phyloP scores from a whole-genome alignment of 768 basidiomycete species.

The Mycena indigotica region DNA sequence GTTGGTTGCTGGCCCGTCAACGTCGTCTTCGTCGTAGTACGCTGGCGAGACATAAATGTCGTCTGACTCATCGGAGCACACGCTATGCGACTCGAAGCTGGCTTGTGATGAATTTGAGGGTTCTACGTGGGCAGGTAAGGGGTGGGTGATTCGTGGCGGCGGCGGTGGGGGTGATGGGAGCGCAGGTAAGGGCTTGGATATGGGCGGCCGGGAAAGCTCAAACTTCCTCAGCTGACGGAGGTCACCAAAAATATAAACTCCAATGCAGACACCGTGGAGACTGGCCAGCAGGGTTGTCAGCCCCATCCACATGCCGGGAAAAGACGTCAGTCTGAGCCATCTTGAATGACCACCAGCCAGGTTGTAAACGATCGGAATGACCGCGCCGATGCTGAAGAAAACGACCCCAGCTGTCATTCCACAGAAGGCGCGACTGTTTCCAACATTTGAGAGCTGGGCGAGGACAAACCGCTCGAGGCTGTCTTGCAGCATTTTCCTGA shows the following conservation, averaged over 20 bases:
- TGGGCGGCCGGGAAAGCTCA: constrained; percentile 70
- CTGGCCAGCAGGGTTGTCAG: constrained; percentile 62
- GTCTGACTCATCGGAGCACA: constrained; percentile 20
- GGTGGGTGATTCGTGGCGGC: constrained; percentile 31
- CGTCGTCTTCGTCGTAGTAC: constrained; percentile 42
- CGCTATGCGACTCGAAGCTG: constrained; percentile 25
- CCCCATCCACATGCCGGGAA: constrained; percentile 75
- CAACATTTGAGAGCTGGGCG: constrained; percentile 73
- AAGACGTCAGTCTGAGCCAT: constrained; percentile 59
- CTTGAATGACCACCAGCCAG: constrained; percentile 50
- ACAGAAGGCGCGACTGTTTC: constrained; percentile 67
- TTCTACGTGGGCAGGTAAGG: constrained; percentile 30
- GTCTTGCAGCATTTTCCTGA: constrained; percentile 59
- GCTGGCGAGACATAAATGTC: constrained; percentile 45
- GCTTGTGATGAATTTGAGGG: constrained; percentile 25
- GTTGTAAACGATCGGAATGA: constrained; percentile 51
- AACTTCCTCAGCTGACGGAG: constrained; percentile 76
- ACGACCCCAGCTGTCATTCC: constrained; percentile 66
- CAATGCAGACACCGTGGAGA: constrained; percentile 73
- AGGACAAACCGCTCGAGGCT: constrained; percentile 67
- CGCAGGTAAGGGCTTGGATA: constrained; percentile 51
- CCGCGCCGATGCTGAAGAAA: constrained; percentile 47
- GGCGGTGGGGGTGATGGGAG: constrained; percentile 17
- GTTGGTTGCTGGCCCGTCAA: constrained; percentile 36
- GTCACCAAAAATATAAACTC: constrained; percentile 80